Base-by-base conservation (phyloP, 495 filamentous ascomycete species). In the Acidomyces sp. region DNA sequence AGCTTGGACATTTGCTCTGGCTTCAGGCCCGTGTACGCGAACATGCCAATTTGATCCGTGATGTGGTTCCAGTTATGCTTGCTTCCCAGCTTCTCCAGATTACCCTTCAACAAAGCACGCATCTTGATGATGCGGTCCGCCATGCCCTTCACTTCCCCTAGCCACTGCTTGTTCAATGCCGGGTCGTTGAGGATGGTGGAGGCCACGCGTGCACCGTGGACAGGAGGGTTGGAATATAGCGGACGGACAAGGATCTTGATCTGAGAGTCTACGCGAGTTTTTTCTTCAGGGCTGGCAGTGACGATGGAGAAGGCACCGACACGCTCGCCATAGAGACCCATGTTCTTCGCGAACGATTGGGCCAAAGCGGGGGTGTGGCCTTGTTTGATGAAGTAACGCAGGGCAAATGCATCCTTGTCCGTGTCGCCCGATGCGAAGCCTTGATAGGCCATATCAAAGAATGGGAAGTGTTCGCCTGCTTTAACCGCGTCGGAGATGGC, bases 381-480 rank as follows among this genome's bases (percentile, higher is more conserved):
- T 65, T 97, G 68, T 62, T 78, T 73, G 57, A 95, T 75, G 56
- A 97, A 97, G 71, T 94, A 67, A 43, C 90, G 70, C 30, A 94
- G 72, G 41, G 90, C 80, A 53, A 92, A 96, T 45, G 90, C 90
- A 62, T 97, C 90, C 55, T 72, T 72, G 65, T 93, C 72, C 34
- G 85, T 88, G 31, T 92, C 77, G 44, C 90, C 90, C 47, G 78
- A 85, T 37, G 90, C 90, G 55, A 97, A 97, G 48, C 90, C 90
- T 67, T 97, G 88, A 72, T 97, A 97, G 45, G 90, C 90, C 90
- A 97, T 97, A 64, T 97, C 90, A 67, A 97, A 97, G 75, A 97
- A 94, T 40, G 85, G 75, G 58, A 78, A 94, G 70, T 96, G 90
- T 29, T 71, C 79, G 64, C 82, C 78, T 62, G 75, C 72, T 75